Conservation (phyloP, 176 grass and related monocot species). For the Cocos nucifera region DNA sequence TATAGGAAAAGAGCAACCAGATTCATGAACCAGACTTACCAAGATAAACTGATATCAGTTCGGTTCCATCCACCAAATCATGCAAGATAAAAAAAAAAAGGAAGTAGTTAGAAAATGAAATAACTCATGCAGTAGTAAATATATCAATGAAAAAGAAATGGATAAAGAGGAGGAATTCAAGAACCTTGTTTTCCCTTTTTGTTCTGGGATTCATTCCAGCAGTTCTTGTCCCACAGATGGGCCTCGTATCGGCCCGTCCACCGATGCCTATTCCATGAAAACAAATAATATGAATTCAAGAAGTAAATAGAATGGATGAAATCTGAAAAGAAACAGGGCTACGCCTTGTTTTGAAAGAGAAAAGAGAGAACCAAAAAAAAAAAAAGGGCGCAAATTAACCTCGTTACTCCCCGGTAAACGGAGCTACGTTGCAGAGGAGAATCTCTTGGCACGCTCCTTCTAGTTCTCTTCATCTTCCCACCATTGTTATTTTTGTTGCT, state of each 20-base stretch:
- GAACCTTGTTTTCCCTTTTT: conserved; percentile 96
- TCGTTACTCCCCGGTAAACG: conserved; percentile 69
- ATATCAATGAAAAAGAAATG: background rate
- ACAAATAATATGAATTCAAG: too few species aligned
- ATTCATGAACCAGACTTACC: conserved; percentile 35
- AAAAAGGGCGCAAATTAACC: conserved; percentile 9
- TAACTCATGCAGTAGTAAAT: background rate
- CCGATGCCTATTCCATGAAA: conserved; percentile 42
- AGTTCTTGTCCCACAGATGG: conserved; percentile 93
- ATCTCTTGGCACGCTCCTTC: conserved; percentile 60
- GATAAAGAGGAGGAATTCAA: background rate
- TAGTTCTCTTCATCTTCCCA: conserved; percentile 58
- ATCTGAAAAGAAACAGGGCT: too few species aligned
- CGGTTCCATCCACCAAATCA: background rate
- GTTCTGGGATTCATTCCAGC: conserved; percentile 90
- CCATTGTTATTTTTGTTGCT: conserved; percentile 4
- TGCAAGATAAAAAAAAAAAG: conserved; percentile 13
- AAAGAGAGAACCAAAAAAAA: background rate
- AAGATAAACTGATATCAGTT: conserved; percentile 60
- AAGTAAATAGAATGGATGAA: too few species aligned
- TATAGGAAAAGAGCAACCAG: background rate
- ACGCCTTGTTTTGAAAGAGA: background rate
- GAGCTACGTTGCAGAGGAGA: conserved; percentile 80
- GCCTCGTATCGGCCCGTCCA: conserved; percentile 95
- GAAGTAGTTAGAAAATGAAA: background rate